Conservation (phyloP, 257 asterid genomes). For the Przewalskia tangutica region DNA sequence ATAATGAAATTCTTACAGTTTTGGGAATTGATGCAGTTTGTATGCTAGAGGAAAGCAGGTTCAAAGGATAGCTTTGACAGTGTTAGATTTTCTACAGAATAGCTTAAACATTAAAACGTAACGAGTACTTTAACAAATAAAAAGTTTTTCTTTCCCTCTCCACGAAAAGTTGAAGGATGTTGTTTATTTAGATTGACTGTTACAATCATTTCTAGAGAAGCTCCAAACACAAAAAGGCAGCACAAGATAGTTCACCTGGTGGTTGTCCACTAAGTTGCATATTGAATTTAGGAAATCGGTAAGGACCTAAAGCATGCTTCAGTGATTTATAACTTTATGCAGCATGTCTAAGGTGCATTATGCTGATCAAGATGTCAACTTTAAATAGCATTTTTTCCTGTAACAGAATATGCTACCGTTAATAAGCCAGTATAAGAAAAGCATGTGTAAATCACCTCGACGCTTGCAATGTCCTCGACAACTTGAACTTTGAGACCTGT, state of each 20-base stretch:
- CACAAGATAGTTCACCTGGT: not conserved
- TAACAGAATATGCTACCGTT: not conserved
- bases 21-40: not conserved
- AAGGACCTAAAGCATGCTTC: not conserved
- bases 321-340: not conserved
- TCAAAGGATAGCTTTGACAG: not conserved
- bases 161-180: not conserved
- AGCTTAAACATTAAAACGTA: not conserved
- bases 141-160: not conserved
- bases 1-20: not conserved
- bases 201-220: not conserved
- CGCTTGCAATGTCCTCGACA: slow-evolving; percentile 75
- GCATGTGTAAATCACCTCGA: slow-evolving; percentile 39
- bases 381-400: not conserved
- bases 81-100: not conserved
- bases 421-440: not conserved
- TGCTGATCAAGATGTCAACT: not conserved
- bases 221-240: not conserved
- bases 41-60: not conserved
- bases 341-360: not conserved
- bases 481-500: slow-evolving; percentile 61
- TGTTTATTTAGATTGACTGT: not conserved
- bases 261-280: not conserved
- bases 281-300: not conserved
- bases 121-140: not conserved